Evolutionary conservation across 129 eudicot species (phyloP).

Genomic region (Flaveria brownii): DNA sequence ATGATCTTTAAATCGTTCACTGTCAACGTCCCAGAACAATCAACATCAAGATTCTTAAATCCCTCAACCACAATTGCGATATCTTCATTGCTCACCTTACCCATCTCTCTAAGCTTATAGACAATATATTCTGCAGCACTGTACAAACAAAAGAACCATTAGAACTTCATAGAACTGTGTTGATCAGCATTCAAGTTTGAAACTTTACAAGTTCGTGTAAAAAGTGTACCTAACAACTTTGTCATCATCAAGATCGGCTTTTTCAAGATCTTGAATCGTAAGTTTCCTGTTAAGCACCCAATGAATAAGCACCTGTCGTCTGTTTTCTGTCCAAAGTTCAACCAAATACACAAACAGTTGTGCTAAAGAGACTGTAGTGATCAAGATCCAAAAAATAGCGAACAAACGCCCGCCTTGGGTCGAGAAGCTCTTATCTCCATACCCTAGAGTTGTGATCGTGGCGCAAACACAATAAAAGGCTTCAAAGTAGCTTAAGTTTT

Average conservation of each 20-base stretch:
- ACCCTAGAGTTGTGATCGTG: conserved; percentile 79
- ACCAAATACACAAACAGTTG: conserved; percentile 65
- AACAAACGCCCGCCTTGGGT: conserved; percentile 65
- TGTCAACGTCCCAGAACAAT: conserved; percentile 79
- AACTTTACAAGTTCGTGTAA: background rate
- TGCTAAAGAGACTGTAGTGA: conserved; percentile 68
- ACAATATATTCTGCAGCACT: conserved; percentile 73
- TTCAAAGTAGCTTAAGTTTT: conserved; percentile 56
- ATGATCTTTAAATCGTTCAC: conserved; percentile 42
- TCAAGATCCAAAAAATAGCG: conserved; percentile 77
- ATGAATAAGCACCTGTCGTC: conserved; percentile 42
- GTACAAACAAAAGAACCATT: conserved; percentile 5
- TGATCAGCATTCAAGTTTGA: background rate
- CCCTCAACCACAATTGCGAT: conserved; percentile 46
- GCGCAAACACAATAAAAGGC: conserved; percentile 90
- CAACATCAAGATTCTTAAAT: conserved; percentile 64
- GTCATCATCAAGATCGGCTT: conserved; percentile 82
- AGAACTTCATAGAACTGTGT: background rate
- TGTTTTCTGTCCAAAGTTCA: conserved; percentile 65
- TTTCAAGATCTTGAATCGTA: conserved; percentile 65
- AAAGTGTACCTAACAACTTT: conserved; percentile 50
- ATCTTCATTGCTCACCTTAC: conserved; percentile 63
- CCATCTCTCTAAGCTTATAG: conserved; percentile 77
- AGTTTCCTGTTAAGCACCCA: conserved; percentile 72
- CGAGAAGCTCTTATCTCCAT: conserved; percentile 85